phyloP scores from a whole-genome alignment of 805 yeast genomes.

The Pichia gijzeniarum region DNA sequence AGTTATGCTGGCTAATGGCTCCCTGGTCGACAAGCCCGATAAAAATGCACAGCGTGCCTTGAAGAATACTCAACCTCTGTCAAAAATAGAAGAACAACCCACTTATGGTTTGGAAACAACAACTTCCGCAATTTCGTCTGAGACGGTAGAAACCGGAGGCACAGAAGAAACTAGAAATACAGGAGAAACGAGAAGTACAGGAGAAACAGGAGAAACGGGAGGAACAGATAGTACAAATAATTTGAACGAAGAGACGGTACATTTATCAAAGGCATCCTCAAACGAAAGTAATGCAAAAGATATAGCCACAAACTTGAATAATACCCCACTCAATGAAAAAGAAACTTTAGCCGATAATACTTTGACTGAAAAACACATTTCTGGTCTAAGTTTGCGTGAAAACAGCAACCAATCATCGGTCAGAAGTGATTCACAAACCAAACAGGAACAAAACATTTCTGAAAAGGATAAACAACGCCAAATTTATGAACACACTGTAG shows the following conservation, averaged over 20 bases:
- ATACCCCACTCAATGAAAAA: not conserved
- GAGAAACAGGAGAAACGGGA: not conserved
- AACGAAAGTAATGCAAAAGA: not conserved
- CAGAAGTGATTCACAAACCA: not conserved
- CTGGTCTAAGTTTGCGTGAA: not conserved
- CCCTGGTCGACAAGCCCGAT: not conserved
- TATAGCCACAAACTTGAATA: not conserved
- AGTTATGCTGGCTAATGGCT: not conserved
- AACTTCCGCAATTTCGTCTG: not conserved
- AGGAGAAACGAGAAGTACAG: not conserved
- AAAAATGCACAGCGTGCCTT: not conserved
- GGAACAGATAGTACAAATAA: not conserved
- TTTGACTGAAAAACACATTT: not conserved
- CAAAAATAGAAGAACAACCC: not conserved
- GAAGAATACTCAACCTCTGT: not conserved
- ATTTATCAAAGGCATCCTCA: conserved; percentile 4
- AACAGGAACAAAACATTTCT: not conserved
- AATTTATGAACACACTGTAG: conserved; percentile 4
- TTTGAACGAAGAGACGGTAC: conserved; percentile 1
- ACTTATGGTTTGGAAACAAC: not conserved
- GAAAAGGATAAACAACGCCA: not conserved
- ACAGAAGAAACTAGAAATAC: not conserved
- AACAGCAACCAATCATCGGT: not conserved
- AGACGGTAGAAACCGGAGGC: not conserved
- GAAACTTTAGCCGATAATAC: conserved; percentile 2